Base-by-base conservation (phyloP, 768 basidiomycete genomes). In the Pleurotus salmoneostramineus region DNA sequence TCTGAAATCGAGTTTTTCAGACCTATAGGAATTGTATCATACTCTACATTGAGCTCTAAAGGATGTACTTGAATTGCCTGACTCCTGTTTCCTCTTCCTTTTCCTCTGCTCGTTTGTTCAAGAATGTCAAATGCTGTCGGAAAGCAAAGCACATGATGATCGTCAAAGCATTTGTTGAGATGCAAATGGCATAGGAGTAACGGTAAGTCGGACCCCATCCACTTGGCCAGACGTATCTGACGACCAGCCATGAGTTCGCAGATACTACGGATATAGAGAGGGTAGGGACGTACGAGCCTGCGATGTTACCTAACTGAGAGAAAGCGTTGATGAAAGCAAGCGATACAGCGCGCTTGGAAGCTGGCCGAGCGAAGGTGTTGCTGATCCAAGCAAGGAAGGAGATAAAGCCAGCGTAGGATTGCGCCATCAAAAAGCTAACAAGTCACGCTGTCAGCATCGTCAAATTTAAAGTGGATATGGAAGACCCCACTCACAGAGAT, bases 321-420 rank as follows among this genome's bases (percentile, higher is more conserved):
- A 92, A 83, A 43, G 87, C 83, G 69, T 95, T 93, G 64, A 94
- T 83, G 60, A 91, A 72, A 1, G 92, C 93, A 49, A 96, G 77
- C 10, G 88, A 88, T n/a, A 94, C 88, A 2, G 93, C 89, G 4
- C 93, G 85, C 71, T 95, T 95, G n/a, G 87, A 84, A 4, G 91
- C 80, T 27, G 93, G 86, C n/a, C 83, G 68, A 5, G 76, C 67
- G 14, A 82, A 73, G n/a, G 79, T 74, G 32, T 76, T 74, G 58
- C 77, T 79, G 7, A 76, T 73, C 81, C 81, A 83, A 0, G 80
- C 77, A 46, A 80, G 66, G 57, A 89, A 85, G 56, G 80, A 78
- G 61, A 92, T 82, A 70, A 88, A 90, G 4, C 82, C 90, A 0
- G 86, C 77, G 63, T 89, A 90, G 0, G 83, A 83, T 63, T 87